Evolutionary conservation across 2,329 filamentous ascomycete species (phyloP).

Genomic region (Colletotrichum noveboracense): DNA sequence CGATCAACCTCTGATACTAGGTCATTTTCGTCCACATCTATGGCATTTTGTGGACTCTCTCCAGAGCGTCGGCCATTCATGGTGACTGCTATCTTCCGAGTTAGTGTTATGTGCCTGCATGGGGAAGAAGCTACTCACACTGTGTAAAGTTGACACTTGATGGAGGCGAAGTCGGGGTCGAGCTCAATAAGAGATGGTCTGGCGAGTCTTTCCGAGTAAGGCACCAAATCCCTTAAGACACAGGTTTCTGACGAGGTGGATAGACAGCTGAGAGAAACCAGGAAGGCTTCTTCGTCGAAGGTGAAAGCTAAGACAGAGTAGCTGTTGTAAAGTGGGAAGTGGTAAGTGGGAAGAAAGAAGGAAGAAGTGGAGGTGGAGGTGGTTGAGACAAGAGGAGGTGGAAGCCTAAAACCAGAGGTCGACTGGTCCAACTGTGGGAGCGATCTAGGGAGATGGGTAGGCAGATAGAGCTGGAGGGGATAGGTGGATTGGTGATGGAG

Average conservation of each 20-base stretch:
- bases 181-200: not conserved
- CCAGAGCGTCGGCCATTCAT: not conserved
- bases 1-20: not conserved
- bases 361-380: not conserved
- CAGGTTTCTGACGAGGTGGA: not conserved
- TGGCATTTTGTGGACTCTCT: not conserved
- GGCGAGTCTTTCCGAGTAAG: not conserved
- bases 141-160: not conserved
- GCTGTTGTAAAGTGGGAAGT: not conserved
- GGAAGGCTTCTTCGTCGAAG: not conserved
- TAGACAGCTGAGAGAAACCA: not conserved
- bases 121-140: not conserved
- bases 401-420: not conserved
- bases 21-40: not conserved
- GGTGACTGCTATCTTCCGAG: not conserved
- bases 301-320: not conserved
- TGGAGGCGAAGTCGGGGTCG: not conserved
- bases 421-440: not conserved
- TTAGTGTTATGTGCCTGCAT: not conserved
- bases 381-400: not conserved
- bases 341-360: not conserved
- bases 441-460: not conserved
- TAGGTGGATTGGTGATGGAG: not conserved
- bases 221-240: not conserved
- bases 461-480: not conserved